Base-by-base conservation (phyloP, 2,329 filamentous ascomycete genomes). In the Diplodia scrobiculata region DNA sequence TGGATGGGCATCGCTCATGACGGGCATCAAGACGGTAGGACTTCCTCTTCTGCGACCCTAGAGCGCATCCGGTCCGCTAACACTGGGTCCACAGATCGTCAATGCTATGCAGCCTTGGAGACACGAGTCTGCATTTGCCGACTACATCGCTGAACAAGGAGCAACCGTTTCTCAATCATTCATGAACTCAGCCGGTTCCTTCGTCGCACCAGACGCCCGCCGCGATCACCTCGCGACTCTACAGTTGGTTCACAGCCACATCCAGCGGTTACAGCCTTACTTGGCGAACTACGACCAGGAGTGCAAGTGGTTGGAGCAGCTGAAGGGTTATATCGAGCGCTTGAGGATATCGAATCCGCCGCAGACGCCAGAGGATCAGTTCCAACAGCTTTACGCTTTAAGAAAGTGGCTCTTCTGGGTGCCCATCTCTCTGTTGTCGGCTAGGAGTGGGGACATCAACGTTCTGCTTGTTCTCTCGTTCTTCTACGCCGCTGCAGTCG, bases 361-460 rank as follows among this genome's bases (percentile, higher is more conserved):
- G 17, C 77, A 79, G 62, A 78, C 78, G 1, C 87, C 92, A 27
- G 89, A 91, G 69, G 88, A 96, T 74, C 91, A 96, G 74, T 98
- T 97, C 75, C 90, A 92, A 73, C 90, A 93, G 69, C 86, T 98
- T 11, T 93, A 96, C 69, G 89, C 91, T 10, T 84, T 99, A 67
- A 86, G 93, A 65, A 91, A 91, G 71, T 97, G 94, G 92, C 86
- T 98, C 17, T 97, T 98, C 79, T 98, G 94, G 92, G 87, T 97
- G 65, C 95, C 95, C 0, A 88, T 97, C 38, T 87, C 88, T 70
- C 89, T 93, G 72, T 84, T 97, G 29, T 89, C 94, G 75, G 87
- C 88, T 69, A 90, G 89, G 54, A 87, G 89, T 60, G 86, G 87
- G 41, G 92, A 94, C 70, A 85, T 91, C 27, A 91, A 87, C 67